phyloP scores from a whole-genome alignment of 2,329 filamentous ascomycete species.

The Epicoccum sorghinum region DNA sequence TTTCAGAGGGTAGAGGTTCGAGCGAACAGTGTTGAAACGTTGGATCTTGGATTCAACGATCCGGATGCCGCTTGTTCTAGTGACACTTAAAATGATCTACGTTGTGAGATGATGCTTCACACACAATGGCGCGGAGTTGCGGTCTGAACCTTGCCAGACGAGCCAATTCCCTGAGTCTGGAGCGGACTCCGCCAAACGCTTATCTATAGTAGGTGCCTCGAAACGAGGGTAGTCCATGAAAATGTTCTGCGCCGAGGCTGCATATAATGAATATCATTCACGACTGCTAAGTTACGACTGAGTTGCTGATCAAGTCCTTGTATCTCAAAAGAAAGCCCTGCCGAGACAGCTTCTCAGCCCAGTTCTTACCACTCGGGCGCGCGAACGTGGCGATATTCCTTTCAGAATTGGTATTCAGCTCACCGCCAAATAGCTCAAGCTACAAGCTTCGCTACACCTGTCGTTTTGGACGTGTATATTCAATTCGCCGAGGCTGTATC shows the following conservation, averaged over 20 bases:
- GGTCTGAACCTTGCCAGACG: not conserved
- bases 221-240: not conserved
- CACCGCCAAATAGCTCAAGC: not conserved
- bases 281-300: too few relatives aligned
- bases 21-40: not conserved
- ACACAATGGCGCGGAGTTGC: not conserved
- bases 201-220: not conserved
- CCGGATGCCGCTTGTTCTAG: not conserved
- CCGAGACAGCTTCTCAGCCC: too few relatives aligned
- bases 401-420: not conserved
- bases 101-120: too few relatives aligned
- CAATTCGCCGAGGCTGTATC: not conserved
- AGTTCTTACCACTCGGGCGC: too few relatives aligned
- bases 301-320: too few relatives aligned
- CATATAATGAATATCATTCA: not conserved
- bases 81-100: too few relatives aligned
- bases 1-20: not conserved
- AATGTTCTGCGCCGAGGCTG: not conserved
- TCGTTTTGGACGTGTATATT: not conserved
- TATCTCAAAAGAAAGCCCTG: too few relatives aligned
- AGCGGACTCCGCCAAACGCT: not conserved
- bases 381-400: not conserved
- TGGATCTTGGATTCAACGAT: not conserved
- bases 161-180: not conserved
- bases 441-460: slow-evolving; percentile 2